Percentiles rank a stretch among this genome's conserved stretches.
phyloP scores from a whole-genome alignment of 1,139 yeast genomes.

The Yamadazyma songkhlaensis region DNA sequence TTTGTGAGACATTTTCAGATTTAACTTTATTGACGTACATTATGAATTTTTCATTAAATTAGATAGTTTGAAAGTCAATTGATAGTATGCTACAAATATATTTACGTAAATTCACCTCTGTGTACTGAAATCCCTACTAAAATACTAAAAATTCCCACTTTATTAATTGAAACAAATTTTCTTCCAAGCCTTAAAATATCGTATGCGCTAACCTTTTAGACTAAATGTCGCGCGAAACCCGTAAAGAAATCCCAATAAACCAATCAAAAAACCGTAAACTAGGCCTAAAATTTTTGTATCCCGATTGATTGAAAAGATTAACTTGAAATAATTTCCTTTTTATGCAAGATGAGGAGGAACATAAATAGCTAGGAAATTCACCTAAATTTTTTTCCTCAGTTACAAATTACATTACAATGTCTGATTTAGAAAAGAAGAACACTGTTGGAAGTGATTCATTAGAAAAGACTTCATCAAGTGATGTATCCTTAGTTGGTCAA shows the following conservation, averaged over 20 bases:
- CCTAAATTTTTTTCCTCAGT: not conserved
- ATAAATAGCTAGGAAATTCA: conserved; percentile 1
- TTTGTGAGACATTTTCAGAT: not conserved
- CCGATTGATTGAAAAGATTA: conserved; percentile 4
- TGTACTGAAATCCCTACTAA: too few species aligned
- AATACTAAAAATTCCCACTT: too few species aligned
- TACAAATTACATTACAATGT: not conserved
- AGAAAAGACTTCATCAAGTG: conserved; percentile 5
- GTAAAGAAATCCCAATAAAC: not conserved
- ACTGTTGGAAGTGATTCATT: conserved; percentile 2
- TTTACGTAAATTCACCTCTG: too few species aligned
- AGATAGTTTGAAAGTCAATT: too few species aligned
- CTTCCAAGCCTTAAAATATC: too few species aligned
- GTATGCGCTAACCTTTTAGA: not conserved
- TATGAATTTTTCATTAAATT: too few species aligned
- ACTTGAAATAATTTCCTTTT: not conserved
- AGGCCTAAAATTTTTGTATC: not conserved
- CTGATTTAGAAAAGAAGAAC: conserved; percentile 5
- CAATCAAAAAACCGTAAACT: conserved; percentile 1
- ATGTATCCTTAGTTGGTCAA: conserved; percentile 10
- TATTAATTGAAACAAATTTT: too few species aligned
- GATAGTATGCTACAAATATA: too few species aligned
- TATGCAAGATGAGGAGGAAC: not conserved
- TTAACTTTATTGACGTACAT: too few species aligned
- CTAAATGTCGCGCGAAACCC: conserved; percentile 1